Percentiles rank a stretch among this genome's conserved stretches.
Evolutionary conservation across 179 eudicot species (phyloP).

Genomic region (Beta macrorhiza): DNA sequence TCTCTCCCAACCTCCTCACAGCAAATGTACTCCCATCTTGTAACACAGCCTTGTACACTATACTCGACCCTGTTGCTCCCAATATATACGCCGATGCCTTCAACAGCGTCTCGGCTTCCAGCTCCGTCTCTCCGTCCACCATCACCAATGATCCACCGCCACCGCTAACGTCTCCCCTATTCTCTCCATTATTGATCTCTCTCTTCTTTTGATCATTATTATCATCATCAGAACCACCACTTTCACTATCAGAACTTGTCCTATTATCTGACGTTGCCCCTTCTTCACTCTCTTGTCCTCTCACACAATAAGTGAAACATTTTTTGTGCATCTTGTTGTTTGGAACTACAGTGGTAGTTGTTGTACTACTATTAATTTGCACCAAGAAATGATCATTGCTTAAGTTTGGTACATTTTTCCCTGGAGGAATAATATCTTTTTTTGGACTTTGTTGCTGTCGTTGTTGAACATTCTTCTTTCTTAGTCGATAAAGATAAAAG

Average conservation of each 20-base stretch:
- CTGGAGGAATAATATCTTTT: conserved; percentile 16
- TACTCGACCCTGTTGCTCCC: conserved; percentile 77
- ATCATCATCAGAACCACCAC: conserved; percentile 26
- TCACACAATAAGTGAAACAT: conserved; percentile 33
- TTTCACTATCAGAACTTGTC: conserved; percentile 32
- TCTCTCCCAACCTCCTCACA: conserved; percentile 76
- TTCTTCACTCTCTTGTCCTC: conserved; percentile 25
- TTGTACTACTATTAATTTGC: conserved; percentile 6
- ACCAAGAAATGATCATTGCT: conserved; percentile 26
- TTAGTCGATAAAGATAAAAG: conserved; percentile 49
- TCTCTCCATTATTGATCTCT: neutral
- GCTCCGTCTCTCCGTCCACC: conserved; percentile 88
- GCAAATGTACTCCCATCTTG: conserved; percentile 67
- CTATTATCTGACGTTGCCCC: conserved; percentile 28
- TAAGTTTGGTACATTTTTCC: conserved; percentile 3
- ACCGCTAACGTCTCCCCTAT: neutral
- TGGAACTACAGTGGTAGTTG: neutral
- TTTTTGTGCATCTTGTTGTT: conserved; percentile 19
- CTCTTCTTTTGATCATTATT: neutral
- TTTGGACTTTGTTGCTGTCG: conserved; percentile 1
- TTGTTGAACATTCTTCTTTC: conserved; percentile 32
- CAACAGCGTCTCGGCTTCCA: conserved; percentile 72
- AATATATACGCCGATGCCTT: conserved; percentile 85
- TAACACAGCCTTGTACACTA: conserved; percentile 87
- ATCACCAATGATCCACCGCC: conserved; percentile 44